Percentiles rank a stretch among this genome's conserved stretches.
Conservation (phyloP, 1,284 basidiomycete genomes). For the Thecaphora thlaspeos region DNA sequence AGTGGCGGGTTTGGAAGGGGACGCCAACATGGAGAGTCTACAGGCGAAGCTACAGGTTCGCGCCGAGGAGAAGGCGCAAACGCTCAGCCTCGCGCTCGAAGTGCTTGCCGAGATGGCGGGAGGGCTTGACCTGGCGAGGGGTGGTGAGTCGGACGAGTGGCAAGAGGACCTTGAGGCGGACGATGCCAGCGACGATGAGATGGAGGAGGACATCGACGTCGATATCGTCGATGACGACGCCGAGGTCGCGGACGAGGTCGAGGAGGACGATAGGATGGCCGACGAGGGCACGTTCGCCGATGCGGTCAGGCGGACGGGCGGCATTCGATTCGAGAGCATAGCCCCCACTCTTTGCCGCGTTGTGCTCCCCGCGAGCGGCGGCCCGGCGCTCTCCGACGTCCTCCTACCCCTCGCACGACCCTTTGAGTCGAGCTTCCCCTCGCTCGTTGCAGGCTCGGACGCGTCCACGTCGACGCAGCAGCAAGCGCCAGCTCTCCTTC, state of each 20-base stretch:
- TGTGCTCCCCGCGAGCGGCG: not conserved
- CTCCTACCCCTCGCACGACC: slow-evolving; percentile 32
- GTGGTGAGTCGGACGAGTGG: slow-evolving; percentile 9
- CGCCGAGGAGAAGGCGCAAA: slow-evolving; percentile 40
- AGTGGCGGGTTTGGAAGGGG: slow-evolving; percentile 6
- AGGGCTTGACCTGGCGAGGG: slow-evolving; percentile 11
- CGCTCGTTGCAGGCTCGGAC: slow-evolving; percentile 6
- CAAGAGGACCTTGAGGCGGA: slow-evolving; percentile 13
- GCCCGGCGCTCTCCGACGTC: slow-evolving; percentile 8
- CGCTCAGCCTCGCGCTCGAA: slow-evolving; percentile 44
- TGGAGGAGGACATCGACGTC: not conserved
- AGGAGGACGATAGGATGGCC: slow-evolving; percentile 13
- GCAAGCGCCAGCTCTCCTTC: slow-evolving; percentile 7
- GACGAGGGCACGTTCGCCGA: slow-evolving; percentile 22
- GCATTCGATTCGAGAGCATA: slow-evolving; percentile 15
- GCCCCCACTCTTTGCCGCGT: slow-evolving; percentile 15
- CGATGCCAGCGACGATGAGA: not conserved
- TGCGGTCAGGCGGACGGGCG: slow-evolving; percentile 21
- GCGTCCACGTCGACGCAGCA: not conserved
- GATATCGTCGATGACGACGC: slow-evolving; percentile 7
- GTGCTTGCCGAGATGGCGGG: slow-evolving; percentile 46
- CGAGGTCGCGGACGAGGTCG: slow-evolving; percentile 1
- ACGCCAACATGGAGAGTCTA: slow-evolving; percentile 7
- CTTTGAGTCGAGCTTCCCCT: slow-evolving; percentile 28
- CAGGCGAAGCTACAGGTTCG: slow-evolving; percentile 23